A percentile compares a stretch with the other conserved stretches of the same genome.
Conservation (phyloP, 768 basidiomycete genomes). For the Asterophora parasitica region DNA sequence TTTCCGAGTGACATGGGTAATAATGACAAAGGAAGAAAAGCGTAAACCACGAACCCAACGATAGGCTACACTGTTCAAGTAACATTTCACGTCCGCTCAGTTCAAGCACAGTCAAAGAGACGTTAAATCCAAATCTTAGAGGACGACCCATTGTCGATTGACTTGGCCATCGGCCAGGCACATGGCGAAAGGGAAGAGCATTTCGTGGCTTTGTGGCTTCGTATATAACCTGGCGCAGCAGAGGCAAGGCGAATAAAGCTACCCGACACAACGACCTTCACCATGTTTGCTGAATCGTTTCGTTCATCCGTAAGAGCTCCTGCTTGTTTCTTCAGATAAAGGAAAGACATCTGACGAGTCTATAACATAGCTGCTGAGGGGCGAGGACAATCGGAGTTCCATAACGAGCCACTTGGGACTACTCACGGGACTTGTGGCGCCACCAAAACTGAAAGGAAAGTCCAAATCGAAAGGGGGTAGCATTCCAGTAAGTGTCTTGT, state of each 20-base stretch:
- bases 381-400: neutral
- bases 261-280: neutral
- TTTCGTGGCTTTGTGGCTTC: neutral
- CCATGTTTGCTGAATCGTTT: conserved; percentile 6
- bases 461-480: too few species aligned
- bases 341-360: neutral
- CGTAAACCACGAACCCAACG: neutral
- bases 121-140: too few species aligned
- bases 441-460: neutral
- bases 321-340: neutral
- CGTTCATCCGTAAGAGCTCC: conserved; percentile 4
- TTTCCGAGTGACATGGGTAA: neutral
- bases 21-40: neutral
- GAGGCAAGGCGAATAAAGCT: neutral
- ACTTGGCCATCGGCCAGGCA: too few species aligned
- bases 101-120: too few species aligned
- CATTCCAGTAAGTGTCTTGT: conserved; percentile 2
- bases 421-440: neutral
- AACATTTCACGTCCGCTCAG: too few species aligned
- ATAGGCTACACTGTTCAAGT: too few species aligned
- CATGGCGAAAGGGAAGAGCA: neutral
- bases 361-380: neutral
- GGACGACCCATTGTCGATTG: too few species aligned
- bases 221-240: conserved; percentile 1
- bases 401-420: neutral